phyloP scores from a whole-genome alignment of 1,284 basidiomycete species.

The Naganishia sp. region DNA sequence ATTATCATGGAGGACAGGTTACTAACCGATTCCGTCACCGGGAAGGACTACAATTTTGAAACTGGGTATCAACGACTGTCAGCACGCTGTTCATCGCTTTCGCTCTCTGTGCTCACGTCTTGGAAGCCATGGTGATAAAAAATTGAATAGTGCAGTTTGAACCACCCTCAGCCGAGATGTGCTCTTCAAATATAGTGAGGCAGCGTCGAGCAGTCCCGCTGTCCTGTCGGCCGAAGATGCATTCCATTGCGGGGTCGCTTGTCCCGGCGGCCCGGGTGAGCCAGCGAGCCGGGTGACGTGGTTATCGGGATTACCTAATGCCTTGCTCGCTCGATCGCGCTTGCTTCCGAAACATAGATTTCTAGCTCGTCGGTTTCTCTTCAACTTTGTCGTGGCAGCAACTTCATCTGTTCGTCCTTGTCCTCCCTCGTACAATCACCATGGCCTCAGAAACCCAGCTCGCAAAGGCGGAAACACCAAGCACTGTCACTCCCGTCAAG shows the following conservation, averaged over 20 bases:
- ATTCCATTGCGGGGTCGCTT: too few relatives aligned
- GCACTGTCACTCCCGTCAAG: slow-evolving; percentile 56
- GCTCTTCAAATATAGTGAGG: neutral
- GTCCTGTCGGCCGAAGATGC: neutral
- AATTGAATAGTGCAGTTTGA: too few relatives aligned
- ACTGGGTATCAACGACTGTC: slow-evolving; percentile 33
- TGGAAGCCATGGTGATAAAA: slow-evolving; percentile 14
- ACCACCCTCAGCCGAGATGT: too few relatives aligned
- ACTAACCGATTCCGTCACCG: slow-evolving; percentile 92
- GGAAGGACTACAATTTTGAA: slow-evolving; percentile 86
- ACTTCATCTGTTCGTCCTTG: neutral
- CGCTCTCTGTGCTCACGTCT: slow-evolving; percentile 5
- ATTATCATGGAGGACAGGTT: slow-evolving; percentile 22
- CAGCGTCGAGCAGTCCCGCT: neutral
- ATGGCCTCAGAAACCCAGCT: too few relatives aligned
- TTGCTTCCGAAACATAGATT: slow-evolving; percentile 18
- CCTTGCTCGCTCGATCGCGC: too few relatives aligned
- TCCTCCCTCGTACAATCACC: neutral
- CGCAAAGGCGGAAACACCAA: neutral
- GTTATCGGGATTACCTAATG: neutral
- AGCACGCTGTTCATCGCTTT: neutral
- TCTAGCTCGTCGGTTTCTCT: neutral
- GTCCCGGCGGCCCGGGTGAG: too few relatives aligned
- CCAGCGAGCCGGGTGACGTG: too few relatives aligned
- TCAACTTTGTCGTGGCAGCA: neutral